Evolutionary conservation across 1,139 yeast genomes (phyloP), one percentile per base, ranked within the genome.

Genomic region (Geotrichum carabidarum): DNA sequence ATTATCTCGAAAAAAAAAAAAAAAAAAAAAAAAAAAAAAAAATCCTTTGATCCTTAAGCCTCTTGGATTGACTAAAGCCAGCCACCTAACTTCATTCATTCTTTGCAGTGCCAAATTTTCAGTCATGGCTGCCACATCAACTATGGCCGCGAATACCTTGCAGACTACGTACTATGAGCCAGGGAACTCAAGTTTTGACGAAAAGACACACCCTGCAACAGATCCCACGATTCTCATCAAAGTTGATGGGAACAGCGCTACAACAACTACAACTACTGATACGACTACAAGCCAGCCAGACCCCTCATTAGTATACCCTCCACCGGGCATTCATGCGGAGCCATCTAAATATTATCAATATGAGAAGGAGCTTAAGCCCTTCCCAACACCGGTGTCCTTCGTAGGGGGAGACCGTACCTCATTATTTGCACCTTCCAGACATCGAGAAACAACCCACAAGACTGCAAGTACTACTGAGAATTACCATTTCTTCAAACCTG

Each of bases 371-470:
- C 31, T 50, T 9, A 43, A 32, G 11, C 48, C 52, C 22, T 50
- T 50, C 27, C 50, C 47, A 43, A 49, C 48, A 14, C 51, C 47
- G 1, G 44, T 46, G 1, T 50, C 56, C 35, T 36, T 53, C 34
- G 30, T 48, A 9, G 41, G 45, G n/a, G 44, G 53, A 11, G 50
- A 44, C 40, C 53, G 56, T 8, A 37, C 45, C 5, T 36, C 50
- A 5, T 41, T 53, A 6, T 53, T 53, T 41, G 37, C 48, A 2
- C 50, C 56, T 1, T 44, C 51, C 4, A 44, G 48, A 31, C 46
- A 36, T 9, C 43, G 45, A 1, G 34, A 42, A n/a, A 42, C 44
- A 6, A 11, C 30, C 7, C 12, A 42, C 30, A 6, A 18, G 48
- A 15, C 42, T 36, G 32, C 44, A 36, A 8, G 44, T 38, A 15